These are phyloP conservation scores for Saururus chinensis DNA, from an alignment of 164 flowering plant species.

Conservation along the genomic window DNA sequence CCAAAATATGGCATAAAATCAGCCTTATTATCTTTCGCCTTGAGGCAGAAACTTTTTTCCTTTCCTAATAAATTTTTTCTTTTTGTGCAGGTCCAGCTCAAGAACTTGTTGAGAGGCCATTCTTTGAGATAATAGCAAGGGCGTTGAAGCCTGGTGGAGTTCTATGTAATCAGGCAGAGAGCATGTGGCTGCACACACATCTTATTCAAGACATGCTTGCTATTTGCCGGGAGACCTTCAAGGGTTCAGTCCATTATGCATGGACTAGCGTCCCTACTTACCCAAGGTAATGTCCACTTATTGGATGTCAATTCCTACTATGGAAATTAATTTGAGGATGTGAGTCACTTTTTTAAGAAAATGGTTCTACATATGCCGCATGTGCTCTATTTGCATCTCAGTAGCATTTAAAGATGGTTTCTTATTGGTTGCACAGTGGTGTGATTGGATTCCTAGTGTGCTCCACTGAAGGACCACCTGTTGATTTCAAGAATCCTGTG, in stretches of 20 bases:
- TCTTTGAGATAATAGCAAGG: slow-evolving; percentile 69
- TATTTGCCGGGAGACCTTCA: slow-evolving; percentile 69
- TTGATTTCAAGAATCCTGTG: slow-evolving; percentile 72
- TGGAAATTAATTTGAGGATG: no score
- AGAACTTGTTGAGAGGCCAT: slow-evolving; percentile 93
- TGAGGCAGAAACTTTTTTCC: no score
- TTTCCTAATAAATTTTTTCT: neutral
- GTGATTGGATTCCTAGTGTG: slow-evolving; percentile 87
- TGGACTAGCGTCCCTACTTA: slow-evolving; percentile 98
- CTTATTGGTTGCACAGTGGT: slow-evolving; percentile 42
- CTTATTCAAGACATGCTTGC: slow-evolving; percentile 80
- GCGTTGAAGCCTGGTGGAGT: slow-evolving; percentile 97
- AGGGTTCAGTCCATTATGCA: slow-evolving; percentile 91
- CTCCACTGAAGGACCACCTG: slow-evolving; percentile 79
- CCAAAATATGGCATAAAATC: no score
- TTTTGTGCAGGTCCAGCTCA: slow-evolving; percentile 76
- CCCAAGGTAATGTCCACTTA: slow-evolving; percentile 62
- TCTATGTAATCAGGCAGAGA: slow-evolving; percentile 92
- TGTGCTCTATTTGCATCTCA: no score
- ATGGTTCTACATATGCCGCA: no score
- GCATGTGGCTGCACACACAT: slow-evolving; percentile 99
- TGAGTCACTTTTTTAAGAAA: no score
- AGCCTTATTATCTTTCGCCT: no score
- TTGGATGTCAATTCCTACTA: no score
- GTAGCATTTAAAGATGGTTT: no score